Conservation (phyloP, 2,329 filamentous ascomycete species). For the Zymoseptoria crescenta region DNA sequence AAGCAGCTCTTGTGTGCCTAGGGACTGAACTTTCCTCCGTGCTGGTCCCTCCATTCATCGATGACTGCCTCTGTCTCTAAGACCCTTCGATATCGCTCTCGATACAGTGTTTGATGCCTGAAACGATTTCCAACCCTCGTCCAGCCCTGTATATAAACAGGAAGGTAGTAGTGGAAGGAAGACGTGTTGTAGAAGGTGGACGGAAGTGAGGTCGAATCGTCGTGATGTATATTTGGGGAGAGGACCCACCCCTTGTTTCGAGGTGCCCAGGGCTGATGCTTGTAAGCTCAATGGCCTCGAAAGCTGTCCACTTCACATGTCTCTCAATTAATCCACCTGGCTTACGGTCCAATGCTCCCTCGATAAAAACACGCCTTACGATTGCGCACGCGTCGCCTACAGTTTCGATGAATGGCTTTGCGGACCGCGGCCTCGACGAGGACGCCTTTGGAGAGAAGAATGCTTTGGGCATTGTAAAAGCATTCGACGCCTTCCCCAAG, state of each 20-base stretch:
- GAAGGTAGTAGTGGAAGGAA: no score
- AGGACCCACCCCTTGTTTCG: background rate
- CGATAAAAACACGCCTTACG: background rate
- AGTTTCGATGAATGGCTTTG: conserved; percentile 66
- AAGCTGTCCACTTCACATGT: background rate
- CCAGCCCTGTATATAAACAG: no score
- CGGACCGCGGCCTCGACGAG: conserved; percentile 63
- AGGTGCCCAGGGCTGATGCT: background rate
- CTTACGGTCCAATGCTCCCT: background rate
- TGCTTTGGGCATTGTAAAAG: conserved; percentile 55
- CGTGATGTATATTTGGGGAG: background rate
- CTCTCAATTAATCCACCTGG: background rate
- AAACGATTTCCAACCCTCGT: no score
- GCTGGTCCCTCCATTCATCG: no score
- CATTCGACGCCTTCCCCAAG: conserved; percentile 98
- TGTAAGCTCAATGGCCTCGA: background rate
- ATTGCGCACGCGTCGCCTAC: conserved; percentile 27
- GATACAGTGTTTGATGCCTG: no score
- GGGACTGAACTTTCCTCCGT: no score
- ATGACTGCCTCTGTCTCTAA: no score
- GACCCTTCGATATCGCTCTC: no score
- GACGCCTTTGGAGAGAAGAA: conserved; percentile 64
- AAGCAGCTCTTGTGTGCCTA: no score
- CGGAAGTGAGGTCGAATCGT: no score
- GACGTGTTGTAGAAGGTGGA: no score